Conservation (phyloP, 768 basidiomycete species). For the Pleurotus platypus region DNA sequence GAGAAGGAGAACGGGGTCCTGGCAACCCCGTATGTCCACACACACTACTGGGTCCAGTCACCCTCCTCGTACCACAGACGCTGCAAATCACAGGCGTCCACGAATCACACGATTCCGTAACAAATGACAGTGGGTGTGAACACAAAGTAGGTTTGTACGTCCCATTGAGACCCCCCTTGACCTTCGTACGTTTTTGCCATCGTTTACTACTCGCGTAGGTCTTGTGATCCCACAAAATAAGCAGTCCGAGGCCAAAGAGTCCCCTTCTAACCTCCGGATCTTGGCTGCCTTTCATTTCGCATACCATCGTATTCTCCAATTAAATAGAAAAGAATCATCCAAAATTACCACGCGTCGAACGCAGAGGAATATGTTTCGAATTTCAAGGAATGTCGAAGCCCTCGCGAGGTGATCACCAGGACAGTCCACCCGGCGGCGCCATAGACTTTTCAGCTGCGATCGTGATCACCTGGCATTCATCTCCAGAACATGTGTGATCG, state of each 20-base stretch:
- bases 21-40: neutral
- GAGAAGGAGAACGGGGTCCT: neutral
- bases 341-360: neutral
- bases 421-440: slow-evolving; percentile 5
- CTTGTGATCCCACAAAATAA: slow-evolving; percentile 3
- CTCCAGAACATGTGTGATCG: slow-evolving; percentile 8
- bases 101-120: slow-evolving; percentile 9
- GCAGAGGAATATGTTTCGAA: slow-evolving; percentile 1
- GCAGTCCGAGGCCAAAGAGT: slow-evolving; percentile 1
- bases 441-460: slow-evolving; percentile 4
- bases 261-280: neutral
- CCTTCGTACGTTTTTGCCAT: slow-evolving; percentile 4
- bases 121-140: neutral
- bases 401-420: slow-evolving; percentile 2
- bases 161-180: neutral
- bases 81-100: slow-evolving; percentile 6
- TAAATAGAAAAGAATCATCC: neutral
- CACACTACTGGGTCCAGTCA: neutral
- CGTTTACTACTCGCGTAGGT: slow-evolving; percentile 5
- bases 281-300: slow-evolving; percentile 2
- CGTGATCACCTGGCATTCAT: slow-evolving; percentile 7
- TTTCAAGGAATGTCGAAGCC: slow-evolving; percentile 6
- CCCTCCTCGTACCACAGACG: neutral
- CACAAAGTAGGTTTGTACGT: neutral
- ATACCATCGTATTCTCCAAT: neutral